Evolutionary conservation across 1,139 yeast genomes (phyloP).

Genomic region (Pneumocystis oryctolagi): DNA sequence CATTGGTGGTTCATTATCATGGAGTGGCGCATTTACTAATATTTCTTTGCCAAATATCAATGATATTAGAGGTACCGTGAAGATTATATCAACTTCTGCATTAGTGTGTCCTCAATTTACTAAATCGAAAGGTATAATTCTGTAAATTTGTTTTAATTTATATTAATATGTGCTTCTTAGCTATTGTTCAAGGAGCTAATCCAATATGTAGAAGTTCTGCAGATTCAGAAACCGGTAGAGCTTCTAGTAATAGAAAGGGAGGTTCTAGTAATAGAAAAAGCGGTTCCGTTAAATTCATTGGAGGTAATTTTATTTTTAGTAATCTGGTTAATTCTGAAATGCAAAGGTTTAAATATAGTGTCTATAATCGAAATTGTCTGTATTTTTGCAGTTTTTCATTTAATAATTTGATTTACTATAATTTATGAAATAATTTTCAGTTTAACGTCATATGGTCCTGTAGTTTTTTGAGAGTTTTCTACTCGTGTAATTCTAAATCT

Average conservation of each 20-base stretch:
- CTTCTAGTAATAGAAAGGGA: neutral
- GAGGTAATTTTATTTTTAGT: neutral
- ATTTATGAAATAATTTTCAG: neutral
- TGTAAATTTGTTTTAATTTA: constrained; percentile 82
- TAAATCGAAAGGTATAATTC: constrained; percentile 16
- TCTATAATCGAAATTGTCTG: neutral
- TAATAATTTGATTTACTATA: neutral
- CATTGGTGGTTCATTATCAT: constrained; percentile 76
- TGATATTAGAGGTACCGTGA: constrained; percentile 84
- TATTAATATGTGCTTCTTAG: constrained; percentile 67
- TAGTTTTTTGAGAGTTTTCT: neutral
- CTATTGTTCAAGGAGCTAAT: constrained; percentile 38
- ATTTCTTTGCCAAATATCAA: constrained; percentile 59
- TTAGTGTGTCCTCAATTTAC: constrained; percentile 66
- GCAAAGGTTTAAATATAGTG: neutral
- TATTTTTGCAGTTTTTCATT: neutral
- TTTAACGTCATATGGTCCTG: neutral
- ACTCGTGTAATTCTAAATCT: neutral
- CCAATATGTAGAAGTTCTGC: constrained; percentile 17
- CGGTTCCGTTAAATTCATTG: constrained; percentile 8
- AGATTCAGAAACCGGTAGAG: constrained; percentile 14
- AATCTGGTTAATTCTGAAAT: neutral
- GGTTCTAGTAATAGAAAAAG: constrained; percentile 4
- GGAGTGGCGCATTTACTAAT: constrained; percentile 65
- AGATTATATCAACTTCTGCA: constrained; percentile 54